phyloP scores from a whole-genome alignment of 495 filamentous ascomycete species.

The Venustampulla echinocandica region DNA sequence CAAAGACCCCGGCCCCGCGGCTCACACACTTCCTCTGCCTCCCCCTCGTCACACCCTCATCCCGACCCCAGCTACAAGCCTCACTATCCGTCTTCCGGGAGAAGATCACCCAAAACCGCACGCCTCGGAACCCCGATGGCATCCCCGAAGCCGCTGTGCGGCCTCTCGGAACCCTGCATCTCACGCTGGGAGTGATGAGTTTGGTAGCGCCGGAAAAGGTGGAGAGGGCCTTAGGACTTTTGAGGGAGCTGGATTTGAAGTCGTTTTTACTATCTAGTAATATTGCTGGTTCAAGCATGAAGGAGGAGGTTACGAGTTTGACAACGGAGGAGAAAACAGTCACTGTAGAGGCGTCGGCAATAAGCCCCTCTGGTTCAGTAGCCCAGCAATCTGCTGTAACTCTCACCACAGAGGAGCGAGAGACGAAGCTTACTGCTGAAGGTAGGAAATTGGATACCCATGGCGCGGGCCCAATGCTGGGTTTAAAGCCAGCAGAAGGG shows the following conservation, averaged over 20 bases:
- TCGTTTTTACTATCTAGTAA: constrained; percentile 34
- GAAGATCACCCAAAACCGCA: constrained; percentile 35
- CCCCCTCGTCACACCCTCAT: constrained; percentile 57
- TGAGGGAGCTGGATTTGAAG: constrained; percentile 45
- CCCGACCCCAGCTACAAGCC: constrained; percentile 52
- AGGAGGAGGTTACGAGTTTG: too few relatives aligned
- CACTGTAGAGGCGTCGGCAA: too few relatives aligned
- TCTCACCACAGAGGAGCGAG: too few relatives aligned
- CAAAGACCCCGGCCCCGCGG: constrained; percentile 19
- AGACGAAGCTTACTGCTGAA: too few relatives aligned
- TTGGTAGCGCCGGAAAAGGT: constrained; percentile 49
- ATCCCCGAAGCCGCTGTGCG: constrained; percentile 46
- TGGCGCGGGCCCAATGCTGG: too few relatives aligned
- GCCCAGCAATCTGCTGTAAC: too few relatives aligned
- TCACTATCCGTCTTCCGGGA: constrained; percentile 53
- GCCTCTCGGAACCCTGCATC: constrained; percentile 71
- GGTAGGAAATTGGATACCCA: too few relatives aligned
- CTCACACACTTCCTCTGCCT: constrained; percentile 89
- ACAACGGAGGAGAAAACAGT: too few relatives aligned
- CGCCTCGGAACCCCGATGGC: constrained; percentile 19
- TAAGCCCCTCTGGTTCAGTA: constrained; percentile 10
- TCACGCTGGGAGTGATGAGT: constrained; percentile 84
- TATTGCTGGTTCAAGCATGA: too few relatives aligned
- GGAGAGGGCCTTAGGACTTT: constrained; percentile 46
- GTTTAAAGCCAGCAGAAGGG: constrained; percentile 4